Evolutionary conservation across 768 basidiomycete species (phyloP).

Genomic region (Russula vinacea): DNA sequence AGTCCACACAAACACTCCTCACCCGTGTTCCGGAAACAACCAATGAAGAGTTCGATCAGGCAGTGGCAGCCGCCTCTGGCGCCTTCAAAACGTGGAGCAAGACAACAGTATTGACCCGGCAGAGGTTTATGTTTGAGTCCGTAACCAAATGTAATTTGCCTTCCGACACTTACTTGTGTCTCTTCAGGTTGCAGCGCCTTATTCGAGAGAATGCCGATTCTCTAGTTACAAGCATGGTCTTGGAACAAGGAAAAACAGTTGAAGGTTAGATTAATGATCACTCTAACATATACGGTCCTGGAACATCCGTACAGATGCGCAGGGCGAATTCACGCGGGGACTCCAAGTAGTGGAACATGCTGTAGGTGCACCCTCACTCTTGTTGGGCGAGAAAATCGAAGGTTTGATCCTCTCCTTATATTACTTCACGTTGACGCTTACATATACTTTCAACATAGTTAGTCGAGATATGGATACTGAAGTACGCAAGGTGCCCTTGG

Average conservation of each 20-base stretch:
- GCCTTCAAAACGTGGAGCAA: slow-evolving; percentile 90
- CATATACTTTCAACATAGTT: slow-evolving; percentile 44
- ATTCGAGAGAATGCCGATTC: slow-evolving; percentile 84
- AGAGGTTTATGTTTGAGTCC: slow-evolving; percentile 86
- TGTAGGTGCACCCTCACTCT: slow-evolving; percentile 71
- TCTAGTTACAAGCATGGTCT: slow-evolving; percentile 82
- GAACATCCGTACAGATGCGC: slow-evolving; percentile 60
- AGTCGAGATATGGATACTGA: slow-evolving; percentile 97
- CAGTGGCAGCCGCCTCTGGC: slow-evolving; percentile 75
- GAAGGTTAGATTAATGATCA: slow-evolving; percentile 50
- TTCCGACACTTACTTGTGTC: slow-evolving; percentile 9
- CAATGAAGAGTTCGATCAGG: slow-evolving; percentile 70
- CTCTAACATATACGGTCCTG: not conserved
- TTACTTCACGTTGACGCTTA: not conserved
- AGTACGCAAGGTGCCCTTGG: slow-evolving; percentile 77
- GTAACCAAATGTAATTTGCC: slow-evolving; percentile 34
- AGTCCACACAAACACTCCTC: slow-evolving; percentile 90
- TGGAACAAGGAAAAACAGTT: slow-evolving; percentile 95
- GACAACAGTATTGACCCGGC: slow-evolving; percentile 80
- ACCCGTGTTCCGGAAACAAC: slow-evolving; percentile 91
- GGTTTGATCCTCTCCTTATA: slow-evolving; percentile 44
- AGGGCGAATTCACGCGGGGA: slow-evolving; percentile 90
- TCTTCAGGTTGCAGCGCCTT: slow-evolving; percentile 74
- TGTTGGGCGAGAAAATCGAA: slow-evolving; percentile 92
- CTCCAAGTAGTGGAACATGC: slow-evolving; percentile 86